A percentile compares a stretch with the other conserved stretches of the same genome.
phyloP scores from a whole-genome alignment of 148 eudicot species.

The Cornus kousa region DNA sequence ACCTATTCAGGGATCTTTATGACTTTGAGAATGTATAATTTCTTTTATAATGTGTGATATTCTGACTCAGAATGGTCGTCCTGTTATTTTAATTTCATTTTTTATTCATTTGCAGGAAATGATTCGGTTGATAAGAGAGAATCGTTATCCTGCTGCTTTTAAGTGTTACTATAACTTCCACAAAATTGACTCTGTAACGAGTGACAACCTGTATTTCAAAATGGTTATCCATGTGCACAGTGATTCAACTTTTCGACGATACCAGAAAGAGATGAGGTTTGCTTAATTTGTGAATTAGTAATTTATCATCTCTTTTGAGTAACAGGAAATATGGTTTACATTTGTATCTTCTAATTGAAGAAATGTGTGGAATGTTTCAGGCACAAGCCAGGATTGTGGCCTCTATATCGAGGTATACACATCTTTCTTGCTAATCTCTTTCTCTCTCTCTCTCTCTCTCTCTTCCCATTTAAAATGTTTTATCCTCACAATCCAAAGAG shows the following conservation, averaged over 20 bases:
- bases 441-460: background rate
- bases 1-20: background rate
- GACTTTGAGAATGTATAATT: background rate
- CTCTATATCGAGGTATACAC: slow-evolving; percentile 81
- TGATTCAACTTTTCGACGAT: slow-evolving; percentile 77
- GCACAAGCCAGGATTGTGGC: slow-evolving; percentile 83
- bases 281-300: background rate
- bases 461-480: too few species aligned
- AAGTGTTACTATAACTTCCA: slow-evolving; percentile 82
- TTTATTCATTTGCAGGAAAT: slow-evolving; percentile 59
- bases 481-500: too few species aligned
- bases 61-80: background rate
- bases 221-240: slow-evolving; percentile 92
- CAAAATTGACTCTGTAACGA: slow-evolving; percentile 44
- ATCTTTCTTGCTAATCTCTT: slow-evolving; percentile 1
- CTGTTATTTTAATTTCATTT: background rate
- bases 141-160: slow-evolving; percentile 73
- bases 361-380: slow-evolving; percentile 40
- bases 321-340: background rate
- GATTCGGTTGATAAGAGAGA: slow-evolving; percentile 78
- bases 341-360: slow-evolving; percentile 7
- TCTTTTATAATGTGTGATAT: background rate
- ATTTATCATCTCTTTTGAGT: slow-evolving; percentile 5
- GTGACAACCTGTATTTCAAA: slow-evolving; percentile 60
- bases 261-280: slow-evolving; percentile 97